Conservation (phyloP, 169 alveolate genomes). For the Cryptosporidium parvum region DNA sequence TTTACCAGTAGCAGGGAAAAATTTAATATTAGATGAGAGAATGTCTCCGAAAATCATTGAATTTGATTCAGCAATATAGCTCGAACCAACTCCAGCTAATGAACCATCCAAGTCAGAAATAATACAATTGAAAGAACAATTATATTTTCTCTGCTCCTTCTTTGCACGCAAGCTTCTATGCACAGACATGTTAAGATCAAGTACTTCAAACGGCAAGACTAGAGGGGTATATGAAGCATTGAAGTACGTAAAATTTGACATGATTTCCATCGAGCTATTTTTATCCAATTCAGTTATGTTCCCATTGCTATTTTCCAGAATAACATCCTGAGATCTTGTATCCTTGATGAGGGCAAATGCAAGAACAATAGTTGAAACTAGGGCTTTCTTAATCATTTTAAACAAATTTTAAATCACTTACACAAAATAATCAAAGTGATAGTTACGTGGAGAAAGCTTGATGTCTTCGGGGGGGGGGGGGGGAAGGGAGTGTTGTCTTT, state of each 20-base stretch:
- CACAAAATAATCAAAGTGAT: not conserved
- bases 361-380: not conserved
- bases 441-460: not conserved
- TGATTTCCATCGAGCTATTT: not conserved
- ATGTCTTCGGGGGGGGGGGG: not conserved
- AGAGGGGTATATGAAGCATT: not conserved
- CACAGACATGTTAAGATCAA: not conserved
- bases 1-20: constrained; percentile 50
- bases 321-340: not conserved
- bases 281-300: not conserved
- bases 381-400: not conserved
- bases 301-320: not conserved
- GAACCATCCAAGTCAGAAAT: constrained; percentile 66
- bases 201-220: not conserved
- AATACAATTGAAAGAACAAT: constrained; percentile 36
- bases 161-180: constrained; percentile 28
- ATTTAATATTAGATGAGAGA: constrained; percentile 7
- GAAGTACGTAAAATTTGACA: not conserved
- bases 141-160: constrained; percentile 3
- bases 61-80: constrained; percentile 4
- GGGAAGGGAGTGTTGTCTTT: not conserved
- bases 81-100: constrained; percentile 6
- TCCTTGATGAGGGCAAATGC: not conserved
- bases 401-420: not conserved
- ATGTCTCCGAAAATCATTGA: not conserved